Evolutionary conservation across 306 rosid genomes (phyloP), one percentile per base, ranked within the genome.

Genomic region (Rosa chinensis): DNA sequence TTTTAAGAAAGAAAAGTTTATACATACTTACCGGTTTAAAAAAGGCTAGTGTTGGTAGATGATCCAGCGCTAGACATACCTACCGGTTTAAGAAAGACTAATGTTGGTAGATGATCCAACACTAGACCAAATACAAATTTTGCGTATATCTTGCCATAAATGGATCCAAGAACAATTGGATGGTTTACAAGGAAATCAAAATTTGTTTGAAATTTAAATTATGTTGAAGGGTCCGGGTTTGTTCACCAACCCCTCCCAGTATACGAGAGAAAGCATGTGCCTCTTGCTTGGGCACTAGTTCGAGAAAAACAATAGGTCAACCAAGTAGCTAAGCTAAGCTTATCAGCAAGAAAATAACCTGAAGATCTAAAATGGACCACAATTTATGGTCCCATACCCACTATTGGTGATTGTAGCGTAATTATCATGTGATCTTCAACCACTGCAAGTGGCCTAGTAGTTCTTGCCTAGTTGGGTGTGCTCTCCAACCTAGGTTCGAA

Each of bases 201-300:
- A 25, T 53, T 53, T 10, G 10, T 13, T 70, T 28, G 42, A 49
- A 45, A 53, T 53, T 16, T 52, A 18, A 28, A 63, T 32, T 5
- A 10, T 21, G 16, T 63, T 52, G 3, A 63, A 1, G 71, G 73
- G 56, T 72, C 28, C 63, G 56, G 50, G 78, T 82, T 76, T 72
- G 85, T 77, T 82, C 81, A 71, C 48, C 81, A 49, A 82, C 63
- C 63, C 53, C 50, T 45, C 78, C 18, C 67, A 52, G 28, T 3
- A 39, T 40, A 69, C 66, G 72, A 68, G 80, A 43, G 76, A 8
- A 18, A 39, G 47, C 80, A 68, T 56, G 73, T 76, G 77, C 69
- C 43, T 3, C 18, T 13, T 32, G 4, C 69, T 66, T 1, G 76
- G 72, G 73, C 47, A 59, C 69, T 63, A 13, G 43, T 63, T 63